A percentile compares a stretch with the other conserved stretches of the same genome.
phyloP scores from a whole-genome alignment of 2,329 filamentous ascomycete genomes.

The Aspergillus ochraceus region DNA sequence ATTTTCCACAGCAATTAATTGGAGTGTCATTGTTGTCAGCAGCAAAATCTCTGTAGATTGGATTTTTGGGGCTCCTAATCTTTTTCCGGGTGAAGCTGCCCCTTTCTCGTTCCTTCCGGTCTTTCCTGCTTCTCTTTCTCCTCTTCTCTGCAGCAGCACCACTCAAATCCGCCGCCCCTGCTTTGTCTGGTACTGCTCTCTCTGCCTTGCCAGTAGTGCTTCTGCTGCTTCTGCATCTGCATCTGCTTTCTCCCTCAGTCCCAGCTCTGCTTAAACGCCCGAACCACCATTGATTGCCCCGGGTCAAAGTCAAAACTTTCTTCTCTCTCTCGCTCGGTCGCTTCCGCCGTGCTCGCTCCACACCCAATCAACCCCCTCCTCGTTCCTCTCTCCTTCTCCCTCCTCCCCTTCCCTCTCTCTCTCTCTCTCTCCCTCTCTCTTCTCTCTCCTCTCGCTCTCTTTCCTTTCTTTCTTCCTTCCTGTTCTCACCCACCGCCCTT shows the following conservation, averaged over 20 bases:
- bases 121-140: constrained; percentile 3
- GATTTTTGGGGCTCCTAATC: not conserved
- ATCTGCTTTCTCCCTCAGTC: not conserved
- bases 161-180: not conserved
- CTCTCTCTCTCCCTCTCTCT: constrained; percentile 5
- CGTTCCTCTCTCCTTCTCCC: constrained; percentile 6
- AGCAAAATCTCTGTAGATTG: no score
- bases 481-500: constrained; percentile 9
- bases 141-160: not conserved
- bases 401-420: constrained; percentile 5
- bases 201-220: no score
- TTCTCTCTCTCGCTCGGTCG: constrained; percentile 25
- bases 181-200: no score
- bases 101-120: constrained; percentile 2
- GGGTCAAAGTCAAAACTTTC: constrained; percentile 19
- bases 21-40: no score
- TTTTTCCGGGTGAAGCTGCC: not conserved
- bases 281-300: constrained; percentile 16
- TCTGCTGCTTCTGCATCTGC: not conserved
- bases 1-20: no score
- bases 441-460: constrained; percentile 8
- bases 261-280: constrained; percentile 16
- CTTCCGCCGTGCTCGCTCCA: constrained; percentile 29
- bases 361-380: constrained; percentile 23
- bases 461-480: constrained; percentile 3